Base-by-base conservation (phyloP, 257 asterid species). In the Lavandula angustifolia region DNA sequence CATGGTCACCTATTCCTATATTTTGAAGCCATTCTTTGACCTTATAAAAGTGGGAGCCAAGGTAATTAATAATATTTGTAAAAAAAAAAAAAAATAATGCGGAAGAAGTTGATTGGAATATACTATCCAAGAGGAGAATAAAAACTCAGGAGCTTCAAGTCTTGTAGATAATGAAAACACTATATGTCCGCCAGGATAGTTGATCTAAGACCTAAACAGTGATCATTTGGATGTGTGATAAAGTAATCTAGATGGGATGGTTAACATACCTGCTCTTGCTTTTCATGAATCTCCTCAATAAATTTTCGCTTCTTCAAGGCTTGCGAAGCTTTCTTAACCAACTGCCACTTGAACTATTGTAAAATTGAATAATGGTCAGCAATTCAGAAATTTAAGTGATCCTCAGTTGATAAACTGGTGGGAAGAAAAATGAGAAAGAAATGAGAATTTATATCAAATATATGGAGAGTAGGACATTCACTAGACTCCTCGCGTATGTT, bases 11-110 rank as follows among this genome's bases (percentile, higher is more conserved):
- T 70, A 89, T 73, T 80, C 97, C 98, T 67, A 92, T 64, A 76
- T 92, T 84, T 82, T 87, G 98, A 74, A 92, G 96, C 98, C 98
- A 92, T 57, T 89, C 98, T 80, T 59, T 87, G 61, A 92, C 96
- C 98, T 92, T 78, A 51, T 34, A 66, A 68, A 73, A 64, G 53
- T 68, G n/a, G 60, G 62, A 75, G 72, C 16, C 78, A 71, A 73
- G 61, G 50, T 42, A 71, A 68, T 71, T 57, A 71, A 60, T 9
- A 54, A 37, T 3, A 44, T n/a, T n/a, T n/a, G n/a, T n/a, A n/a
- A n/a, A n/a, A n/a, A n/a, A n/a, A n/a, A 71, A 66, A 3, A 22
- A 32, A 40, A 66, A 54, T 54, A 47, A 67, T 34, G 17, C 7
- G 43, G 11, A 32, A 10, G 31, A 48, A 17, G 12, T 16, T 16